Evolutionary conservation across 2,329 filamentous ascomycete genomes (phyloP).

Genomic region (Fusarium sp.): DNA sequence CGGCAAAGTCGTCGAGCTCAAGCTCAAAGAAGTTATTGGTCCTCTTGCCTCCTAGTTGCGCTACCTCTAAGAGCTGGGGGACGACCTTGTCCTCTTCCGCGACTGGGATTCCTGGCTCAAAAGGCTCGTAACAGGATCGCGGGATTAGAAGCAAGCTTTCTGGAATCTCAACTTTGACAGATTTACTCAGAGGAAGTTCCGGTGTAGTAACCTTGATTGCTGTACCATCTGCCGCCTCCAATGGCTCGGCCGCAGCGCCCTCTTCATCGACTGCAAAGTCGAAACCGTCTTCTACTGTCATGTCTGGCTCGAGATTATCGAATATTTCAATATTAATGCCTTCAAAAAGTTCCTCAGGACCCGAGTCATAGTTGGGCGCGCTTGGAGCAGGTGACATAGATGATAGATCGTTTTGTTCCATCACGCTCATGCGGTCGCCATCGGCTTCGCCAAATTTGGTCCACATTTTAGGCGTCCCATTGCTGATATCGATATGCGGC

Average conservation of each 20-base stretch:
- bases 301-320: conserved; percentile 1
- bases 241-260: conserved; percentile 4
- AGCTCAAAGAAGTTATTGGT: conserved; percentile 58
- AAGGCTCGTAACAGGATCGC: conserved; percentile 48
- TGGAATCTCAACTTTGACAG: conserved; percentile 45
- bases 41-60: conserved; percentile 23
- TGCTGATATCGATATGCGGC: neutral
- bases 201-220: neutral
- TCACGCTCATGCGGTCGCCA: conserved; percentile 12
- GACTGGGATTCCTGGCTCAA: conserved; percentile 43
- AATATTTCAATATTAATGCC: conserved; percentile 17
- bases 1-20: conserved; percentile 66
- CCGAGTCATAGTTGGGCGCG: conserved; percentile 1
- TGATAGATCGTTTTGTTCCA: conserved; percentile 10
- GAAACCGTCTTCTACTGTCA: neutral
- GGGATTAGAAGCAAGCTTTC: conserved; percentile 45
- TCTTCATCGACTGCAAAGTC: neutral
- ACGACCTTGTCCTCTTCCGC: conserved; percentile 41
- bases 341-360: conserved; percentile 2
- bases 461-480: conserved; percentile 23
- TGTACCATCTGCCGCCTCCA: conserved; percentile 1
- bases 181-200: neutral
- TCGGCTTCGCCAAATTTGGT: conserved; percentile 35
- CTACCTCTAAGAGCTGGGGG: conserved; percentile 6
- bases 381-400: conserved; percentile 14